A percentile compares a stretch with the other conserved stretches of the same genome.
Conservation (phyloP, 352 stramenopile genomes). For the Phytopythium boreale region DNA sequence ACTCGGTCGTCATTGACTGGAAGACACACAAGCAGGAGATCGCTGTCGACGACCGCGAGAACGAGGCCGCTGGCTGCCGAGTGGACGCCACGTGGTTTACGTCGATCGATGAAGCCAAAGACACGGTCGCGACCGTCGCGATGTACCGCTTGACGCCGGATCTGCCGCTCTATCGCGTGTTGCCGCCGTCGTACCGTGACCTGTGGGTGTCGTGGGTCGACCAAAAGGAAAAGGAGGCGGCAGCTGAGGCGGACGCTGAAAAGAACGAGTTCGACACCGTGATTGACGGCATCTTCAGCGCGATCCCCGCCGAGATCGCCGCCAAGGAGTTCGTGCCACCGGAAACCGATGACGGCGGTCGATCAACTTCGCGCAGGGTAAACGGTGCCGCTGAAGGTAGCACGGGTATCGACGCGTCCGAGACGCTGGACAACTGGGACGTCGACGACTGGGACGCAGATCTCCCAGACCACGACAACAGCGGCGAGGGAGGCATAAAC, state of each 20-base stretch:
- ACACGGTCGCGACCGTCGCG: slow-evolving; percentile 72
- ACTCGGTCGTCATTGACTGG: slow-evolving; percentile 51
- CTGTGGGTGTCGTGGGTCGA: slow-evolving; percentile 84
- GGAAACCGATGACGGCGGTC: background rate
- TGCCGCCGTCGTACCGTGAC: slow-evolving; percentile 85
- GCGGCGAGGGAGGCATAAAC: background rate
- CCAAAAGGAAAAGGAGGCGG: slow-evolving; percentile 31
- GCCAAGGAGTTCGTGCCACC: slow-evolving; percentile 19
- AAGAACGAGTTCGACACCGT: slow-evolving; percentile 54
- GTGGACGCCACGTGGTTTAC: slow-evolving; percentile 37
- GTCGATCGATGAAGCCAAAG: slow-evolving; percentile 71
- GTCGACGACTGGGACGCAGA: slow-evolving; percentile 77
- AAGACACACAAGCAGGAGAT: slow-evolving; percentile 41
- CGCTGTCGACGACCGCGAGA: slow-evolving; percentile 32
- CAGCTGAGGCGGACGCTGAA: slow-evolving; percentile 28
- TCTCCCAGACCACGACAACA: slow-evolving; percentile 29
- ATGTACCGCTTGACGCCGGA: slow-evolving; percentile 87
- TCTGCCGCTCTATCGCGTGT: slow-evolving; percentile 85
- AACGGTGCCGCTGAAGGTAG: background rate
- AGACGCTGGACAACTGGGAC: slow-evolving; percentile 46
- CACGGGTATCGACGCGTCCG: background rate
- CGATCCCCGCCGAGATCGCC: slow-evolving; percentile 48
- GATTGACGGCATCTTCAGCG: slow-evolving; percentile 43
- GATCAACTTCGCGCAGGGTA: background rate
- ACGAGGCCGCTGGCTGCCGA: background rate